Evolutionary conservation across 1,284 basidiomycete genomes (phyloP).

Genomic region (Hymenochaete sp.): DNA sequence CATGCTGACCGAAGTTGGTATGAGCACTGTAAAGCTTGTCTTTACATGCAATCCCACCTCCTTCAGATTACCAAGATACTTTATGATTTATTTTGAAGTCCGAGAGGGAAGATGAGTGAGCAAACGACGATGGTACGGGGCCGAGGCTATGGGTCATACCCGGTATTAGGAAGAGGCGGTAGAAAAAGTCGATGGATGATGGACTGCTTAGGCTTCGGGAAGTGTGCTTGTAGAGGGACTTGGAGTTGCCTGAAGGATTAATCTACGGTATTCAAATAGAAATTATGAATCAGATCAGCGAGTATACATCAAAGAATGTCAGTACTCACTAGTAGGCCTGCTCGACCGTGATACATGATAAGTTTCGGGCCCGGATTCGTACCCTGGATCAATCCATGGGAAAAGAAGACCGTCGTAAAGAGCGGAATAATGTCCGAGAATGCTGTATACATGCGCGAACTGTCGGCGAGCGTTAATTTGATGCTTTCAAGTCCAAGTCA

Average conservation of each 20-base stretch:
- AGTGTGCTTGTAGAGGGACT: slow-evolving; percentile 30
- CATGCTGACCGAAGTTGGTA: slow-evolving; percentile 17
- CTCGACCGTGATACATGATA: slow-evolving; percentile 20
- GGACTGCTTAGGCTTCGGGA: slow-evolving; percentile 22
- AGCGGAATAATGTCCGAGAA: too few species aligned
- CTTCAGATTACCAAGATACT: too few species aligned
- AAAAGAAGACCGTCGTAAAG: too few species aligned
- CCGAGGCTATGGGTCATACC: slow-evolving; percentile 34
- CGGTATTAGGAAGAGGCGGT: slow-evolving; percentile 33
- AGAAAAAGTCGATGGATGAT: slow-evolving; percentile 26
- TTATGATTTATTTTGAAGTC: too few species aligned
- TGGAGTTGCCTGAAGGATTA: slow-evolving; percentile 29
- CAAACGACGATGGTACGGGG: too few species aligned
- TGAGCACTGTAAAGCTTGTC: slow-evolving; percentile 16
- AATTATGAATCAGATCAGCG: not conserved
- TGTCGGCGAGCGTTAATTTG: too few species aligned
- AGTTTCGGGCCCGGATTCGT: too few species aligned
- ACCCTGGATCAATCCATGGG: too few species aligned
- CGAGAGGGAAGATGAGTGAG: too few species aligned
- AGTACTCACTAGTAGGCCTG: slow-evolving; percentile 7
- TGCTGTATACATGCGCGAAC: too few species aligned
- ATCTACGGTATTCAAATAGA: slow-evolving; percentile 16
- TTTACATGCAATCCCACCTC: too few species aligned
- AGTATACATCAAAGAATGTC: slow-evolving; percentile 3
- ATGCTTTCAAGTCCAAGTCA: too few species aligned